Base-by-base conservation (phyloP, 2,329 filamentous ascomycete genomes). In the Arthrocladium fulminans region DNA sequence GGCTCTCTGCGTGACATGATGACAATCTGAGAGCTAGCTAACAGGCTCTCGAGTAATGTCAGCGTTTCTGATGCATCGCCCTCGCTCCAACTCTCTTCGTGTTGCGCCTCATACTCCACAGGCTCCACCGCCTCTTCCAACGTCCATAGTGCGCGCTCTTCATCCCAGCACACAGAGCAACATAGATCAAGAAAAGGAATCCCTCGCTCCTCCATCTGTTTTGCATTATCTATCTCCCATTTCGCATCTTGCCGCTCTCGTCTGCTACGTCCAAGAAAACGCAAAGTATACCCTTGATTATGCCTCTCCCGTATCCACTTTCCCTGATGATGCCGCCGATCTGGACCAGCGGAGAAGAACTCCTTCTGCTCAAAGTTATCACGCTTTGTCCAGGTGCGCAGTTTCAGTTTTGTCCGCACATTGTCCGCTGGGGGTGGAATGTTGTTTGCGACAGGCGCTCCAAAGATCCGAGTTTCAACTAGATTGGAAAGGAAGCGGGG, bases 341-440 rank as follows among this genome's bases (percentile, higher is more conserved):
- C 53, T 20, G 51, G 49, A n/a, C 48, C 50, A 44, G 41, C 50
- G 37, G 51, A 52, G 34, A 47, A 23, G 8, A 12, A 27, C 7
- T 49, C 49, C 12, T 52, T 30, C 13, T 54, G 51, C 1, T 27
- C 27, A 34, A 45, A 55, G 51, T 52, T 55, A 39, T 55, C 54
- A 2, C 44, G 47, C n/a, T 44, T 44, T 24, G 41, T 44, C 41
- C 41, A 44, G 2, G 27, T 34, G 6, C 7, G 3, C 3, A 44
- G 2, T 32, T 44, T 44, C 5, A 44, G 15, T 25, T 44, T 44
- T 12, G 13, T 13, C 3, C 10, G n/a, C n/a, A 19, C n/a, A 22
- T 44, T 37, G 17, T 8, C 34, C n/a, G 32, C 10, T 3, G 37
- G 5, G 37, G 15, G 6, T 9, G 8, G 22, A n/a, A n/a, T n/a